A percentile compares a stretch with the other conserved stretches of the same genome.
Conservation (phyloP, 805 yeast species). For the Priceomyces fermenticarens region DNA sequence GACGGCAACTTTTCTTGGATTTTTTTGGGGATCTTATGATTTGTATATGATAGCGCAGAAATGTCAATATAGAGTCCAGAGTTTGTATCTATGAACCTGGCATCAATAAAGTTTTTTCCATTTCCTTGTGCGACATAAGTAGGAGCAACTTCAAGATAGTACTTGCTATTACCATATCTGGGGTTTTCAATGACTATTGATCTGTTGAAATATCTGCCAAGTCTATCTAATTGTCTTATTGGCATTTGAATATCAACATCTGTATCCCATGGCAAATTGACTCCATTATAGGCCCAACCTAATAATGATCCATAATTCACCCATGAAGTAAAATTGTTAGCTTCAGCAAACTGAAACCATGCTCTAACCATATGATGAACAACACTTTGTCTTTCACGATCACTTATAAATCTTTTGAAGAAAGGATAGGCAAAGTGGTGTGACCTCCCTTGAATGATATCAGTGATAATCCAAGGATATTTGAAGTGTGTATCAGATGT, state of each 20-base stretch:
- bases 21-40: slow-evolving; percentile 16
- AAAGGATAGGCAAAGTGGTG: slow-evolving; percentile 35
- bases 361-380: slow-evolving; percentile 35
- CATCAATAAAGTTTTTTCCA: slow-evolving; percentile 39
- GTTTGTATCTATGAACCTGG: slow-evolving; percentile 33
- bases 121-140: slow-evolving; percentile 35
- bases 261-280: slow-evolving; percentile 32
- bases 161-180: slow-evolving; percentile 27
- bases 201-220: slow-evolving; percentile 22
- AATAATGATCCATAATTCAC: slow-evolving; percentile 26
- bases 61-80: slow-evolving; percentile 46
- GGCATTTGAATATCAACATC: slow-evolving; percentile 30
- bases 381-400: slow-evolving; percentile 34
- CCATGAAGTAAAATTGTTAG: slow-evolving; percentile 26
- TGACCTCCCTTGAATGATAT: slow-evolving; percentile 31
- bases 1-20: slow-evolving; percentile 6
- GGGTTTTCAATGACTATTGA: slow-evolving; percentile 26
- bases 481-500: slow-evolving; percentile 31
- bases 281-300: slow-evolving; percentile 31
- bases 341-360: slow-evolving; percentile 36
- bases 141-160: slow-evolving; percentile 22
- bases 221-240: slow-evolving; percentile 18
- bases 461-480: slow-evolving; percentile 39
- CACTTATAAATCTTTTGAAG: slow-evolving; percentile 32
- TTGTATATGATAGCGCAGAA: slow-evolving; percentile 32